Conservation (phyloP, 805 yeast species). For the Metschnikowia orientalis region DNA sequence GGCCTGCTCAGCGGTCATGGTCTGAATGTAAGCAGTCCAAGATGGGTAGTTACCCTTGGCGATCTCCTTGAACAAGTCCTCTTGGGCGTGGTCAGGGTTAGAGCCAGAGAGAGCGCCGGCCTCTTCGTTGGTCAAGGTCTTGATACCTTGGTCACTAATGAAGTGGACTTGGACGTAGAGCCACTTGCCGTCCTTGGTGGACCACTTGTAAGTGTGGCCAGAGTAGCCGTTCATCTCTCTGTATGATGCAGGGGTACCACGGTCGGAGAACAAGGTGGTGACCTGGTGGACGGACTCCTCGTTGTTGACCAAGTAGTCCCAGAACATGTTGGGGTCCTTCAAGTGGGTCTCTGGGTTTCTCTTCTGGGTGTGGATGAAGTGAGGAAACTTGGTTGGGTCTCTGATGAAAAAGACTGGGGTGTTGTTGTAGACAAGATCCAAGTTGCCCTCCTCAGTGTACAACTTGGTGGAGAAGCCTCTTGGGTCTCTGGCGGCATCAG, state of each 20-base stretch:
- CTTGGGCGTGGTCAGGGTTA: slow-evolving; percentile 78
- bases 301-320: slow-evolving; percentile 76
- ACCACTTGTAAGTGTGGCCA: slow-evolving; percentile 81
- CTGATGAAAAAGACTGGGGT: slow-evolving; percentile 82
- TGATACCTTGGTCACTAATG: slow-evolving; percentile 58
- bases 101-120: slow-evolving; percentile 65
- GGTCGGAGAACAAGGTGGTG: slow-evolving; percentile 66
- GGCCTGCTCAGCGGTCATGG: slow-evolving; percentile 82
- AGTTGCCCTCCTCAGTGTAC: slow-evolving; percentile 79
- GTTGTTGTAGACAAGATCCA: slow-evolving; percentile 82
- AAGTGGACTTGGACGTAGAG: slow-evolving; percentile 75
- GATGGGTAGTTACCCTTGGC: slow-evolving; percentile 74
- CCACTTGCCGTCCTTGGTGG: slow-evolving; percentile 72
- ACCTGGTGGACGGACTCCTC: slow-evolving; percentile 76
- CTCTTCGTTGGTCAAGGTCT: slow-evolving; percentile 55
- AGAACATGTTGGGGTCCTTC: slow-evolving; percentile 76
- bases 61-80: slow-evolving; percentile 75
- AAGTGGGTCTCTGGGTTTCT: slow-evolving; percentile 75
- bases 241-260: slow-evolving; percentile 75
- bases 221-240: slow-evolving; percentile 83
- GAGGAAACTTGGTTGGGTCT: slow-evolving; percentile 83
- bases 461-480: slow-evolving; percentile 79
- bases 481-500: slow-evolving; percentile 84
- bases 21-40: slow-evolving; percentile 82
- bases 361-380: slow-evolving; percentile 85